A percentile compares a stretch with the other conserved stretches of the same genome.
phyloP scores from a whole-genome alignment of 495 filamentous ascomycete species.

The Wilcoxina mikolae region DNA sequence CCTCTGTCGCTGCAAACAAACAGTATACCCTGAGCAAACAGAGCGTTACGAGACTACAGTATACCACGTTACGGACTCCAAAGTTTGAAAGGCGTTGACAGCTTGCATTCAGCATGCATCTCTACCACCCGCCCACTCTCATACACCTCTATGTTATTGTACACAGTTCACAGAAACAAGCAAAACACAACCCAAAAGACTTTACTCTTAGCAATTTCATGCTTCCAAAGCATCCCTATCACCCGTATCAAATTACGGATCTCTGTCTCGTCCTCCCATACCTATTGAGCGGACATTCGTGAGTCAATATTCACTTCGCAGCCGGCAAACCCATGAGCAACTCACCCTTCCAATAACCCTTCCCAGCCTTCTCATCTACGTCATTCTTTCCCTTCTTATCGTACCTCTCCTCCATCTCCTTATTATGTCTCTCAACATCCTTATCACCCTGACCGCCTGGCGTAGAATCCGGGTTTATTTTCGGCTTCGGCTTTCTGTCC shows the following conservation, averaged over 20 bases:
- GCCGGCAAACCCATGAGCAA: not conserved
- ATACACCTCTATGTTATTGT: too few species aligned
- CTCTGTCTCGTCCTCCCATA: slow-evolving; percentile 1
- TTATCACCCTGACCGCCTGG: not conserved
- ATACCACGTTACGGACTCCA: too few species aligned
- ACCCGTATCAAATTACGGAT: not conserved
- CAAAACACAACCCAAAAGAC: not conserved
- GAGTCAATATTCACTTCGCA: not conserved
- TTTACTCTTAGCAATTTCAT: not conserved
- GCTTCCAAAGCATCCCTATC: not conserved
- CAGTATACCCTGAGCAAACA: too few species aligned
- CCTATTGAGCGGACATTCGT: not conserved
- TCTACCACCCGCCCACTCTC: too few species aligned
- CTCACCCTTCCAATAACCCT: slow-evolving; percentile 21
- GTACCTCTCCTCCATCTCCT: slow-evolving; percentile 17
- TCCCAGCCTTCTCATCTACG: slow-evolving; percentile 18
- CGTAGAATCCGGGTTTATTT: not conserved
- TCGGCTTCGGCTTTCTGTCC: not conserved
- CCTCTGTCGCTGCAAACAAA: too few species aligned
- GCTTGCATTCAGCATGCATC: too few species aligned
- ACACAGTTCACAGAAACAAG: too few species aligned
- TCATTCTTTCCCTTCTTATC: not conserved
- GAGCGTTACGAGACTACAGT: too few species aligned
- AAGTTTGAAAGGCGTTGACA: too few species aligned
- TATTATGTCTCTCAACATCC: slow-evolving; percentile 14